These are phyloP conservation scores for Oryza nivara DNA, from an alignment of 176 grass and related monocot species.

Conservation along the genomic window DNA sequence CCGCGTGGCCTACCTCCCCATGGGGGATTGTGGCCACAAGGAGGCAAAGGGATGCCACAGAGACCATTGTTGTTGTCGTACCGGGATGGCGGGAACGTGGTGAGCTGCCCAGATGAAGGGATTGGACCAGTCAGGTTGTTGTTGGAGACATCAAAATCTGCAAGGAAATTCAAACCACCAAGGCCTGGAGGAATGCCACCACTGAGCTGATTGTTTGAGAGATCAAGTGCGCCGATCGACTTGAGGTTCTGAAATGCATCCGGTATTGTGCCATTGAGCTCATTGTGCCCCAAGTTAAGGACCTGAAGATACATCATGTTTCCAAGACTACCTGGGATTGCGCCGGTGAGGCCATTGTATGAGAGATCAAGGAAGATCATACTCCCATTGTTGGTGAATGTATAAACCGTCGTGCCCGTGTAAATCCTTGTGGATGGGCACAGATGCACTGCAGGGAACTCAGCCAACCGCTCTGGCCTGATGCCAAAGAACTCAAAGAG, in stretches of 20 bases:
- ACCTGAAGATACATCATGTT: slow-evolving; percentile 80
- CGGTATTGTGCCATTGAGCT: slow-evolving; percentile 65
- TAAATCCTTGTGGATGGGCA: slow-evolving; percentile 90
- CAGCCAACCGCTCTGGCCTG: slow-evolving; percentile 68
- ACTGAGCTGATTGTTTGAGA: slow-evolving; percentile 80
- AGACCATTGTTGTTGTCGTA: slow-evolving; percentile 82
- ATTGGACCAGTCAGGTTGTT: slow-evolving; percentile 83
- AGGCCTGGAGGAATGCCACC: slow-evolving; percentile 68
- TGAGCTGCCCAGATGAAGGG: slow-evolving; percentile 79
- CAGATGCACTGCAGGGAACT: slow-evolving; percentile 58
- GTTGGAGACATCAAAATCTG: slow-evolving; percentile 85
- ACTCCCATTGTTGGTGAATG: slow-evolving; percentile 71
- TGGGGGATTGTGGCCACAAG: slow-evolving; percentile 40
- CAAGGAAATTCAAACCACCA: slow-evolving; percentile 55
- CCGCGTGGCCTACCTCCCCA: not conserved
- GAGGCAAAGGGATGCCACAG: slow-evolving; percentile 82
- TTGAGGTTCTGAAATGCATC: slow-evolving; percentile 56
- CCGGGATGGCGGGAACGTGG: slow-evolving; percentile 62
- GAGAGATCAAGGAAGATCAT: slow-evolving; percentile 98
- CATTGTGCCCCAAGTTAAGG: slow-evolving; percentile 86
- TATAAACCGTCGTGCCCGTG: slow-evolving; percentile 69
- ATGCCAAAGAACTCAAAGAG: slow-evolving; percentile 96
- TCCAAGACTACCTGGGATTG: slow-evolving; percentile 62
- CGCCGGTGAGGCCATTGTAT: slow-evolving; percentile 69
- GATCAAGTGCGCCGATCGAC: slow-evolving; percentile 65